Evolutionary conservation across 106 monocot genomes (phyloP), one percentile per base, ranked within the genome.

Genomic region (Gastrodia elata): DNA sequence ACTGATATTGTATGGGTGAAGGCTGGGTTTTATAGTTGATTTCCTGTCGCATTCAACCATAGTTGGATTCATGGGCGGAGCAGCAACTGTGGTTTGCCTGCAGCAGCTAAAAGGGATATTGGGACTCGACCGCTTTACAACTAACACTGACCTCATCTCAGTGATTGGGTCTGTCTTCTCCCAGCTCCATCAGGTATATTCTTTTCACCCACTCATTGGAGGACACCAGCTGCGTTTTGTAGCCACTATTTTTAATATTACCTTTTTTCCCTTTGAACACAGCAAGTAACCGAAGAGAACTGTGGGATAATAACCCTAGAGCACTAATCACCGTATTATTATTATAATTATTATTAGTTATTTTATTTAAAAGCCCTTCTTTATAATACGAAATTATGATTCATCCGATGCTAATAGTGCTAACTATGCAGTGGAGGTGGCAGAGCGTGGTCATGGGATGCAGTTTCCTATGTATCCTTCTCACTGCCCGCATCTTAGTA

Each of bases 371-470:
- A n/a, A n/a, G n/a, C n/a, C n/a, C n/a, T n/a, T n/a, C n/a, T n/a
- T n/a, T n/a, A n/a, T n/a, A n/a, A n/a, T n/a, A n/a, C n/a, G n/a
- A n/a, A n/a, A n/a, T n/a, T n/a, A n/a, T n/a, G n/a, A n/a, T n/a
- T n/a, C n/a, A n/a, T 61, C 32, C 14, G 30, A 61, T 32, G 28
- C 61, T 32, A 61, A 61, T 61, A 24, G 4, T 9, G 40, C 61
- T 41, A 56, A 68, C 77, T n/a, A 70, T 85, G 81, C 89, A 95
- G 94, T 95, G 94, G 94, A 78, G 80, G 77, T 95, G 94, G 94
- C 85, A 91, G 76, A 89, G 89, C 65, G 75, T 77, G 28, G 83
- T 95, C 15, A 85, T 95, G 6, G 91, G 94, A 8, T 72, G 58
- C 25, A 77, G 64, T 61, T 95, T 95, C 82, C 80, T 95, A 15